Base-by-base conservation (phyloP, 2,329 filamentous ascomycete genomes). In the Exophiala sp. region DNA sequence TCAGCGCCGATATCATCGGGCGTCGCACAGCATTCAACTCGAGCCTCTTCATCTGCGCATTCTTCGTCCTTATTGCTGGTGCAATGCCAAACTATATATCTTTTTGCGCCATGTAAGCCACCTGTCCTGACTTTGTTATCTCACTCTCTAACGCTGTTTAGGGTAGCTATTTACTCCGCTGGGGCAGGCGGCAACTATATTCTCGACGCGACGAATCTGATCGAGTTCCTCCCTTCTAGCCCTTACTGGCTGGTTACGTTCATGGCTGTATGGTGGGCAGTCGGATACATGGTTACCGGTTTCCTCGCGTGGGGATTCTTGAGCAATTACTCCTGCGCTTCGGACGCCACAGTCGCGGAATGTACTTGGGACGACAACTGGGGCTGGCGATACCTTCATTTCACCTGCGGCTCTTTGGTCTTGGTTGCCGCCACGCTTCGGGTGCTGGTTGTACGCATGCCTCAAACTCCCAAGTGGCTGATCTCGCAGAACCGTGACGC, bases 21-120 rank as follows among this genome's bases (percentile, higher is more conserved):
- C 76, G 86, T 39, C 80, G 81, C 58, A 81, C 80, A 59, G 85
- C 86, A 4, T 89, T 88, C 72, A 88, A 88, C 63, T 70, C 81
- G 18, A 83, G 81, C 2, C 73, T 88, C 7, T 77, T 87, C 62
- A 73, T 87, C 51, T 84, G 80, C 63, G 79, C 81, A 3, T 65
- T 81, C 2, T 83, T 85, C 44, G 78, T 78, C 21, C 80, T 88
- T 48, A 71, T 87, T 1, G 85, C 84, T 1, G 87, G 86, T 2
- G 82, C 79, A 1, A 78, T 81, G 58, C 86, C 86, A 2, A 86
- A 76, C 58, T 90, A 57, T 18, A 54, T 59, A 8, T 59, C 57
- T 8, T 59, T 57, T 29, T 57, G 40, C 14, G 50, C 57, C n/a
- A 54, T 55, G 52, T 58, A 24, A 39, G 52, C 21, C 34, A 36